Conservation (phyloP, 495 filamentous ascomycete genomes). For the Trichoderma parareesei region DNA sequence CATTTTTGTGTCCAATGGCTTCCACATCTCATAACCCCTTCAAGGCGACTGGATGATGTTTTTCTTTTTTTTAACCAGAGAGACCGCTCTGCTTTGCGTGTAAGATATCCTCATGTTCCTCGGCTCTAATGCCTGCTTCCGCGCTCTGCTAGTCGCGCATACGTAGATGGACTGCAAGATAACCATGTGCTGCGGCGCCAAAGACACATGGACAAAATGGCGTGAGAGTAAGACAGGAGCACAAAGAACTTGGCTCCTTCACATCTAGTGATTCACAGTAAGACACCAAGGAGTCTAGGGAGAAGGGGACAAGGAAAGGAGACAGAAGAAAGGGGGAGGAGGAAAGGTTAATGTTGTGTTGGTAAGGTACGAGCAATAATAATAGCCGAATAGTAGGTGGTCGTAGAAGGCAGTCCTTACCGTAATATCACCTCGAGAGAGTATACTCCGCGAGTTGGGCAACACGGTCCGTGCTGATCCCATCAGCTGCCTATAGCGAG, state of each 20-base stretch:
- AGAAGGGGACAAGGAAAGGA: neutral
- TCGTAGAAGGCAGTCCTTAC: neutral
- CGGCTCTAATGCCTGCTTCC: neutral
- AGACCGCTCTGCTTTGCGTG: too few species aligned
- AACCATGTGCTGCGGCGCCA: neutral
- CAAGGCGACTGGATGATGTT: too few species aligned
- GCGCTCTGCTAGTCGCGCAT: neutral
- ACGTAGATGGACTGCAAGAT: neutral
- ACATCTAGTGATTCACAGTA: neutral
- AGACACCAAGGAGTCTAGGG: neutral
- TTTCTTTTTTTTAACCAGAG: too few species aligned
- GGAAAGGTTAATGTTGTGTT: too few species aligned
- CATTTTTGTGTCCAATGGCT: too few species aligned
- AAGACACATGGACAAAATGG: neutral
- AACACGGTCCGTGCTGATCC: neutral
- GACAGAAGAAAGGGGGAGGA: neutral
- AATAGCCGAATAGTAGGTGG: neutral
- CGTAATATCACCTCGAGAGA: neutral
- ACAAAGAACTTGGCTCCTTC: neutral
- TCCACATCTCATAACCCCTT: too few species aligned
- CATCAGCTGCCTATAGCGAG: neutral
- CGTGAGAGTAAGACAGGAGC: neutral
- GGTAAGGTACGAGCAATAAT: too few species aligned
- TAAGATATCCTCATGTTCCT: neutral
- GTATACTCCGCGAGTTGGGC: too few species aligned